Percentiles rank a stretch among this genome's conserved stretches.
phyloP scores from a whole-genome alignment of 345 rosid species.

The Syzygium aqueum region DNA sequence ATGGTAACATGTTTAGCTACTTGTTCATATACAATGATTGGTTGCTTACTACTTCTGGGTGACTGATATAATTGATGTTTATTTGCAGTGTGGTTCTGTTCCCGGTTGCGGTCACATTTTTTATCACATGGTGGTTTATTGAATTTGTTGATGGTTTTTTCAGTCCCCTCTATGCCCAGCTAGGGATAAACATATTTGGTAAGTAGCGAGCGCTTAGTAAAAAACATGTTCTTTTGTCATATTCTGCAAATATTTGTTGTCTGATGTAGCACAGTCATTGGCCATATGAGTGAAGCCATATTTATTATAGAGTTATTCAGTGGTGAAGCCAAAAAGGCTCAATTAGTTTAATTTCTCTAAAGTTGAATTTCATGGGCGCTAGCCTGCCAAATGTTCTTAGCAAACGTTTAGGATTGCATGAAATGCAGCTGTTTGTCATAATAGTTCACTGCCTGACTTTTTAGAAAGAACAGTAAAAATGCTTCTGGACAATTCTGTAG shows the following conservation, averaged over 20 bases:
- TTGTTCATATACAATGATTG: not conserved
- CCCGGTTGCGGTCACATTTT: slow-evolving; percentile 65
- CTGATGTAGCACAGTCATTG: not conserved
- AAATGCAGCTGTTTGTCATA: not conserved
- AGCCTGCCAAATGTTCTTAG: not conserved
- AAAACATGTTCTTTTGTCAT: not conserved
- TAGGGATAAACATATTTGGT: slow-evolving; percentile 62
- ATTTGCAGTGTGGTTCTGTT: slow-evolving; percentile 64
- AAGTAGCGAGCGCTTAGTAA: not conserved
- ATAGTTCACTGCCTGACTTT: not conserved
- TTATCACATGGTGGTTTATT: slow-evolving; percentile 67
- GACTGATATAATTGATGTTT: slow-evolving; percentile 9
- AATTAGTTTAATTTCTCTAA: not conserved
- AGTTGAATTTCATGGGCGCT: not conserved
- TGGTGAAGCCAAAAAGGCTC: not conserved
- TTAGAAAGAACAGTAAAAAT: not conserved
- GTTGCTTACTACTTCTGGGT: not conserved
- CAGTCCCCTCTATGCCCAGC: slow-evolving; percentile 55
- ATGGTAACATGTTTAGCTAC: slow-evolving; percentile 28
- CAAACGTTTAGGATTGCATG: not conserved
- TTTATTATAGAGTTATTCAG: not conserved
- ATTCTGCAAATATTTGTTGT: not conserved
- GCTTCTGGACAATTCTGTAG: not conserved
- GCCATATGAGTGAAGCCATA: not conserved
- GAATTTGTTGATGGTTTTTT: slow-evolving; percentile 72